Conservation (phyloP, 139 green algal genomes). For the Ettlia oleoabundans region DNA sequence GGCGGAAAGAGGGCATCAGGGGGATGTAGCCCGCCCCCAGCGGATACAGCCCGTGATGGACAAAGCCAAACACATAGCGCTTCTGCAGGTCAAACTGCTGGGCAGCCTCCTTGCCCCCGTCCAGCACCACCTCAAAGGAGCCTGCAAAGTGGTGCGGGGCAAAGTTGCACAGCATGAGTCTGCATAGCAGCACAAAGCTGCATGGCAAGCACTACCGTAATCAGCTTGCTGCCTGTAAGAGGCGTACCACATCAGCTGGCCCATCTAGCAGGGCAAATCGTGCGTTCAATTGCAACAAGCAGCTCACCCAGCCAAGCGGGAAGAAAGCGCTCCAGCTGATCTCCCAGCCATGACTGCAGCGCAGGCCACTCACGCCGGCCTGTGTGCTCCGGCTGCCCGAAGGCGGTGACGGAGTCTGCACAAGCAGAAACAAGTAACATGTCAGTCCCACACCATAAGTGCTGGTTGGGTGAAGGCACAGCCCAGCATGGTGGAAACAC, state of each 20-base stretch:
- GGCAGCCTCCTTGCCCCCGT: conserved; percentile 15
- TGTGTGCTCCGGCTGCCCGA: conserved; percentile 72
- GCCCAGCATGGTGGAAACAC: too few species aligned
- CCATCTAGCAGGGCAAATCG: too few species aligned
- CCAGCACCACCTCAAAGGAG: conserved; percentile 56
- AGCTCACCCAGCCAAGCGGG: conserved; percentile 71
- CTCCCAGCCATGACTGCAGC: conserved; percentile 65
- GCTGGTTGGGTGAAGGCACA: too few species aligned
- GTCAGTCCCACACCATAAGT: too few species aligned
- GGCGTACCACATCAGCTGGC: too few species aligned
- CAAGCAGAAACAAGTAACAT: too few species aligned
- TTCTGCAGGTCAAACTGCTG: conserved; percentile 33
- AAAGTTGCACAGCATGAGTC: too few species aligned
- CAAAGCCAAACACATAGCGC: conserved; percentile 79
- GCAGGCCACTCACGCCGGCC: conserved; percentile 70
- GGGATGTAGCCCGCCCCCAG: conserved; percentile 78
- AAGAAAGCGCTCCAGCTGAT: conserved; percentile 63
- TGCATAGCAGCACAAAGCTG: too few species aligned
- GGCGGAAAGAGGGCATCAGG: conserved; percentile 62
- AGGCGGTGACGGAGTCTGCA: conserved; percentile 58
- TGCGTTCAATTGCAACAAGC: too few species aligned
- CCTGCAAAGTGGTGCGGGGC: neutral
- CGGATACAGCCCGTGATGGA: conserved; percentile 85
- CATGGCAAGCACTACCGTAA: neutral
- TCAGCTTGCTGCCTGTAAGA: too few species aligned